Percentiles rank a stretch among this genome's conserved stretches.
Evolutionary conservation across 2,329 filamentous ascomycete genomes (phyloP).

Genomic region (Calonectria ilicicola): DNA sequence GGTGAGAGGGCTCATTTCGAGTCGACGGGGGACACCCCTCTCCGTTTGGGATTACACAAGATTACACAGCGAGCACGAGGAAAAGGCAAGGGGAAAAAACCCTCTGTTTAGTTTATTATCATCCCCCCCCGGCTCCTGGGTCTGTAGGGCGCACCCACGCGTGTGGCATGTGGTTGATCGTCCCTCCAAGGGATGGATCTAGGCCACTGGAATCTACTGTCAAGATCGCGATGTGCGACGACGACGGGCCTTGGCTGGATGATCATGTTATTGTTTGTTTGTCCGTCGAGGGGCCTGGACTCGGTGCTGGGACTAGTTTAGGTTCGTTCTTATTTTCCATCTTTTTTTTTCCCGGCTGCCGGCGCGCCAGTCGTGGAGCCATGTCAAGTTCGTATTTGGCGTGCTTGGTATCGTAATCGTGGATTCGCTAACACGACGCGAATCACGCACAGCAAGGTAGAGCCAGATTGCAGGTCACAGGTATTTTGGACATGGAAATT

Average conservation of each 20-base stretch:
- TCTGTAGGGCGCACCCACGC: conserved; percentile 21
- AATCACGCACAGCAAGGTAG: not conserved
- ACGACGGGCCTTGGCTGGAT: not conserved
- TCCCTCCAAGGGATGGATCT: not conserved
- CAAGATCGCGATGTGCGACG: not conserved
- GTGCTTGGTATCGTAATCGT: not conserved
- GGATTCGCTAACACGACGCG: not conserved
- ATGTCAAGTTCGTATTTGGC: not conserved
- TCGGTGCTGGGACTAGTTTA: not conserved
- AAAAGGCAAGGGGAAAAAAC: not conserved
- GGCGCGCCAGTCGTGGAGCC: not conserved
- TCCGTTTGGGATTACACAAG: not conserved
- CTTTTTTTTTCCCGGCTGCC: not conserved
- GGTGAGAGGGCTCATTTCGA: conserved; percentile 10
- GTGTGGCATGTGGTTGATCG: conserved; percentile 12
- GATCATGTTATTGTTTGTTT: not conserved
- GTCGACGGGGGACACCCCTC: conserved; percentile 11
- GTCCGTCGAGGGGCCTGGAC: not conserved
- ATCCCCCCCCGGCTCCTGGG: conserved; percentile 1
- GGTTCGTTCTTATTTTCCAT: not conserved
- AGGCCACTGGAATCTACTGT: not conserved
- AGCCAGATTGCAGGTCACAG: not conserved
- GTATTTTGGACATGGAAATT: not conserved
- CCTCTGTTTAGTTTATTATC: conserved; percentile 6
- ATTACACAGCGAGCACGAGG: not conserved